phyloP scores from a whole-genome alignment of 805 yeast genomes.

The Scheffersomyces coipomensis region DNA sequence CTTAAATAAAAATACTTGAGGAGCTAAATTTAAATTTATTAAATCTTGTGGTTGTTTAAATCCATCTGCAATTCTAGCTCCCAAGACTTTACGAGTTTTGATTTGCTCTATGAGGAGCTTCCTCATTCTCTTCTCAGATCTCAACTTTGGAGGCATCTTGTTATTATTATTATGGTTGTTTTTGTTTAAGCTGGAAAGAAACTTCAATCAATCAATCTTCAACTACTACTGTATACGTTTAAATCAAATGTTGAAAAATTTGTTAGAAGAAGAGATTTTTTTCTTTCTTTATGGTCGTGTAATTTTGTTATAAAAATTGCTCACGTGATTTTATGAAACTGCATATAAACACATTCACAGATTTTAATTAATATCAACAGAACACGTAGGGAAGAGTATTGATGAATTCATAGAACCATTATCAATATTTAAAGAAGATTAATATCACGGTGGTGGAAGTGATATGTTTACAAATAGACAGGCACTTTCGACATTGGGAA shows the following conservation, averaged over 20 bases:
- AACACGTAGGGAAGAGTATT: too few species aligned
- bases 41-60: slow-evolving; percentile 32
- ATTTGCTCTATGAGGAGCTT: slow-evolving; percentile 45
- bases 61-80: slow-evolving; percentile 43
- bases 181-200: background rate
- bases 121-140: slow-evolving; percentile 47
- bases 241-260: background rate
- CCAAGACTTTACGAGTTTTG: slow-evolving; percentile 40
- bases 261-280: background rate
- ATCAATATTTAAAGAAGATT: too few species aligned
- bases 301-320: too few species aligned
- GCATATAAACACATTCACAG: too few species aligned
- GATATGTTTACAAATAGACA: too few species aligned
- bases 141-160: slow-evolving; percentile 33
- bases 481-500: too few species aligned
- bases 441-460: too few species aligned
- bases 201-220: background rate
- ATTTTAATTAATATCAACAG: too few species aligned
- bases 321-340: too few species aligned
- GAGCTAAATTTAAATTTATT: slow-evolving; percentile 60
- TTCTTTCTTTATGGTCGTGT: background rate
- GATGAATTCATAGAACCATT: too few species aligned
- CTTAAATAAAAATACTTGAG: slow-evolving; percentile 80
- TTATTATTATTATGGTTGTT: slow-evolving; percentile 17
- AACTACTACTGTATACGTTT: background rate